These are phyloP conservation scores for Calonectria fujianensis DNA, from an alignment of 2,329 filamentous ascomycete genomes.

Conservation along the genomic window DNA sequence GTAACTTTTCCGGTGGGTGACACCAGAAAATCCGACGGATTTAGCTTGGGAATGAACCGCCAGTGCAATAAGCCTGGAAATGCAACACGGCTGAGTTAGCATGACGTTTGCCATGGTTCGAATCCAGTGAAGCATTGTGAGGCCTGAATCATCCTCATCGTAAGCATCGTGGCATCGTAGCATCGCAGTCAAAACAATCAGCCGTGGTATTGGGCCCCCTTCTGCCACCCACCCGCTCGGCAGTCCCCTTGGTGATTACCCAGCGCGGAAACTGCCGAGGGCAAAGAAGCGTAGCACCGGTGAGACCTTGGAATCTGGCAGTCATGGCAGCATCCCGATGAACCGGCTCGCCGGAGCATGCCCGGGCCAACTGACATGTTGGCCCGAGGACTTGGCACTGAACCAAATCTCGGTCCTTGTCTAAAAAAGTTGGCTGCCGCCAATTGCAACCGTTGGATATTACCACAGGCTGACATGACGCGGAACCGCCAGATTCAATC, in stretches of 20 bases:
- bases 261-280: constrained; percentile 5
- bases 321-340: background rate
- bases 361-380: background rate
- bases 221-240: background rate
- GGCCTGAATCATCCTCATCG: background rate
- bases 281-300: background rate
- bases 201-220: background rate
- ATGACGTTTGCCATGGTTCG: background rate
- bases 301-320: background rate
- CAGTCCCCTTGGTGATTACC: background rate
- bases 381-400: background rate
- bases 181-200: background rate
- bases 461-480: background rate
- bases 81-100: constrained; percentile 12
- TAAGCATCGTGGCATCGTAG: no score
- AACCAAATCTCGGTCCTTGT: background rate
- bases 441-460: background rate
- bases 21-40: background rate
- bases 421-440: background rate
- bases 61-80: background rate
- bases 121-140: background rate
- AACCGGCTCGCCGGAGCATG: background rate
- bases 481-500: background rate
- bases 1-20: background rate
- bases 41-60: background rate